Conservation (phyloP, 805 yeast genomes). For the Tetrapisispora iriomotensis region DNA sequence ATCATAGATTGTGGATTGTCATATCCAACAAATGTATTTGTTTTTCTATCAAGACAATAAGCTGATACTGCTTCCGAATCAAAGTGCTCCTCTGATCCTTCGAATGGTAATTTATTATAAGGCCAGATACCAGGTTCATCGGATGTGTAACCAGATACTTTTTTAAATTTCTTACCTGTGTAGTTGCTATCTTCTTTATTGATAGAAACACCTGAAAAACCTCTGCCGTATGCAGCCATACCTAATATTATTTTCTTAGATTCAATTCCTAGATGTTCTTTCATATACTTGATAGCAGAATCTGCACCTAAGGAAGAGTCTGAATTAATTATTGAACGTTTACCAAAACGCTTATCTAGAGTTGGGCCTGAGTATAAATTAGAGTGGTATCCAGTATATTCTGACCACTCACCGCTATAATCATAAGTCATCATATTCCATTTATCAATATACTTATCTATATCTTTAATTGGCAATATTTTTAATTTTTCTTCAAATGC, state of each 20-base stretch:
- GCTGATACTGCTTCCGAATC: conserved; percentile 49
- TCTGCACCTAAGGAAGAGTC: conserved; percentile 35
- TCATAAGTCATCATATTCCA: conserved; percentile 94
- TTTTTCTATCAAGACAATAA: conserved; percentile 36
- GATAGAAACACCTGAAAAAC: conserved; percentile 35
- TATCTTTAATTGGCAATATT: conserved; percentile 37
- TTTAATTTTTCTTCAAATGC: conserved; percentile 41
- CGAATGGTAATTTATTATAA: conserved; percentile 45
- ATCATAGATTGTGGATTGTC: conserved; percentile 50
- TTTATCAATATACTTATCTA: conserved; percentile 50
- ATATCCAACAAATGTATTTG: conserved; percentile 43
- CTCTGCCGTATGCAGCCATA: conserved; percentile 77
- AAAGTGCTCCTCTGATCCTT: conserved; percentile 36
- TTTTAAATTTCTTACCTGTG: conserved; percentile 35
- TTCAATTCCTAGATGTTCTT: conserved; percentile 31
- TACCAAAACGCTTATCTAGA: conserved; percentile 4
- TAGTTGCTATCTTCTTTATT: conserved; percentile 12
- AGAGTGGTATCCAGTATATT: conserved; percentile 53
- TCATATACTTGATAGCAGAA: conserved; percentile 38
- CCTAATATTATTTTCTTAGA: conserved; percentile 60
- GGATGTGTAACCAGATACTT: conserved; percentile 35
- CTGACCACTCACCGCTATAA: conserved; percentile 71
- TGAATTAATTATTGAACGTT: conserved; percentile 1
- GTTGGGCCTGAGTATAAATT: conserved; percentile 37
- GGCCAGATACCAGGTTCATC: conserved; percentile 45